phyloP scores from a whole-genome alignment of 2,329 filamentous ascomycete species.

The Zasmidium citrigriseum region DNA sequence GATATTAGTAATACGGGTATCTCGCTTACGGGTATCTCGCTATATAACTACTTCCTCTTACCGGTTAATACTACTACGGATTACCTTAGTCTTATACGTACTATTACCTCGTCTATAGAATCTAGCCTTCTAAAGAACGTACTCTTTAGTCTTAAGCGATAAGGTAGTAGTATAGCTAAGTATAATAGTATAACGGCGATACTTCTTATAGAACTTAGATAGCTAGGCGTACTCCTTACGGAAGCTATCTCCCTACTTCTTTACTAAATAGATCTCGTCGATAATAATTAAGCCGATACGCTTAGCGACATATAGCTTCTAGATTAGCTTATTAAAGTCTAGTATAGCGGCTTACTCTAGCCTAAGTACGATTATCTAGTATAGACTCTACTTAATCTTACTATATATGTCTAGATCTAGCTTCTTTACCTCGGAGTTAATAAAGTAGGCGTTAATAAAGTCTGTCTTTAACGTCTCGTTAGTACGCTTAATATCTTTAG shows the following conservation, averaged over 20 bases:
- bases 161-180: background rate
- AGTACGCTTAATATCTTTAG: background rate
- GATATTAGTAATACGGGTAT: no score
- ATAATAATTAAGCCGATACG: background rate
- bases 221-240: background rate
- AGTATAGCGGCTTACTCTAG: background rate
- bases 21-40: no score
- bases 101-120: background rate
- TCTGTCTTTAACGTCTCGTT: background rate
- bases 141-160: background rate
- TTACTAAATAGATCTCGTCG: background rate
- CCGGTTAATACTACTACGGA: background rate
- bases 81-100: background rate
- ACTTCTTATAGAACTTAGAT: background rate
- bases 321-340: background rate
- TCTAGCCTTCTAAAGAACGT: background rate
- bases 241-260: background rate
- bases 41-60: no score
- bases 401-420: background rate
- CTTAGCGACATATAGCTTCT: background rate
- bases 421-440: background rate
- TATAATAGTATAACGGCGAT: background rate
- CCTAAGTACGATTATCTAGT: background rate
- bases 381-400: background rate
- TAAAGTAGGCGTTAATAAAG: background rate